phyloP scores from a whole-genome alignment of 805 yeast genomes.

The Scheffersomyces coipomensis region DNA sequence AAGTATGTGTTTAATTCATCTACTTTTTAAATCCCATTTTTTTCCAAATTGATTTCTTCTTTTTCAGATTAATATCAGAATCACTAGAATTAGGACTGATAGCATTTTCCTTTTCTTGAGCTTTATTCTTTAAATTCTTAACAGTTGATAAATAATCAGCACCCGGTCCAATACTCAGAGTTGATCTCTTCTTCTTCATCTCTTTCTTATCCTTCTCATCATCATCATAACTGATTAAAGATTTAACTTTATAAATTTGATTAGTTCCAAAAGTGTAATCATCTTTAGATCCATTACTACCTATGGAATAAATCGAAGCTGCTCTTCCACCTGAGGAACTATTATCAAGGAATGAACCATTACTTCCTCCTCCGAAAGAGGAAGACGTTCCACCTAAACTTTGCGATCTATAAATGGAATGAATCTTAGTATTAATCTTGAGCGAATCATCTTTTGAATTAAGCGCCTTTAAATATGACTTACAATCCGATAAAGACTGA shows the following conservation, averaged over 20 bases:
- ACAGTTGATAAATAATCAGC: neutral
- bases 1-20: too few relatives aligned
- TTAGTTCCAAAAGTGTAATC: conserved; percentile 4
- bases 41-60: conserved; percentile 20
- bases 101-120: conserved; percentile 3
- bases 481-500: conserved; percentile 25
- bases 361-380: neutral
- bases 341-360: neutral
- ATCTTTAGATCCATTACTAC: neutral
- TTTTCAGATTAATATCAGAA: conserved; percentile 3
- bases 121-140: too few relatives aligned
- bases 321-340: neutral
- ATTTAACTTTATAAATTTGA: conserved; percentile 39
- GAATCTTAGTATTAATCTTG: conserved; percentile 30
- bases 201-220: conserved; percentile 24
- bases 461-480: conserved; percentile 19
- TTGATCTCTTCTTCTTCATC: conserved; percentile 3
- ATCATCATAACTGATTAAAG: conserved; percentile 34
- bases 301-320: neutral
- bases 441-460: conserved; percentile 17
- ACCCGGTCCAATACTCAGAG: neutral
- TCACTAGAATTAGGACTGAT: neutral
- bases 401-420: conserved; percentile 32
- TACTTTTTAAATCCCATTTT: conserved; percentile 23
- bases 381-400: neutral